Percentiles rank a stretch among this genome's conserved stretches.
Conservation (phyloP, 202 grass and related monocot species). For the Cymbopogon flexuosus region DNA sequence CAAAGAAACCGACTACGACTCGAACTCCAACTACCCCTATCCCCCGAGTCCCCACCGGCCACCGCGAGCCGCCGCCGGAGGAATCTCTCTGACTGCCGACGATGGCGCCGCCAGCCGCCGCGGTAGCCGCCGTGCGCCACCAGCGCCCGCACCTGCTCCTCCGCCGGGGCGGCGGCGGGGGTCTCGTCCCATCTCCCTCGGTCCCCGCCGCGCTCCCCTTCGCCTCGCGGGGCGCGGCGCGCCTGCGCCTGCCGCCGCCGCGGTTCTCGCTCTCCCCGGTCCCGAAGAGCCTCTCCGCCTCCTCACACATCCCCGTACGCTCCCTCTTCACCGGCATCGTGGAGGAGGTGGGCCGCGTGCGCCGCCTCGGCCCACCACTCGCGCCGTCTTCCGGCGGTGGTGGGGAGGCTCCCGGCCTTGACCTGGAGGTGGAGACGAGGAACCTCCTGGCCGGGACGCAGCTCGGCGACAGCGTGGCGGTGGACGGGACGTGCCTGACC, state of each 20-base stretch:
- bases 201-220: background rate
- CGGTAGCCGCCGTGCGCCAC: background rate
- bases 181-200: background rate
- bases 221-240: slow-evolving; percentile 23
- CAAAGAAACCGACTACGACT: background rate
- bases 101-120: slow-evolving; percentile 7
- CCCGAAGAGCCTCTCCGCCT: slow-evolving; percentile 28
- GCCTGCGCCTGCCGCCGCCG: slow-evolving; percentile 24
- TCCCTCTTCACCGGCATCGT: slow-evolving; percentile 95
- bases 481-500: slow-evolving; percentile 87
- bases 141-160: background rate
- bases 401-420: slow-evolving; percentile 42
- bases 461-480: slow-evolving; percentile 76
- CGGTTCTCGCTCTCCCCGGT: slow-evolving; percentile 39
- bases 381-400: slow-evolving; percentile 11
- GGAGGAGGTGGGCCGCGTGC: slow-evolving; percentile 68
- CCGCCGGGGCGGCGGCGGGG: background rate
- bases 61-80: background rate
- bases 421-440: slow-evolving; percentile 55
- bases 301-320: slow-evolving; percentile 31
- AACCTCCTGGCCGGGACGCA: slow-evolving; percentile 58
- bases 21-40: background rate
- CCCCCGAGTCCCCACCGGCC: background rate
- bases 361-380: slow-evolving; percentile 39
- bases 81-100: slow-evolving; percentile 22